Evolutionary conservation across 1,284 basidiomycete species (phyloP), one percentile per base, ranked within the genome.

Genomic region (Phylloboletellus chloephorus): DNA sequence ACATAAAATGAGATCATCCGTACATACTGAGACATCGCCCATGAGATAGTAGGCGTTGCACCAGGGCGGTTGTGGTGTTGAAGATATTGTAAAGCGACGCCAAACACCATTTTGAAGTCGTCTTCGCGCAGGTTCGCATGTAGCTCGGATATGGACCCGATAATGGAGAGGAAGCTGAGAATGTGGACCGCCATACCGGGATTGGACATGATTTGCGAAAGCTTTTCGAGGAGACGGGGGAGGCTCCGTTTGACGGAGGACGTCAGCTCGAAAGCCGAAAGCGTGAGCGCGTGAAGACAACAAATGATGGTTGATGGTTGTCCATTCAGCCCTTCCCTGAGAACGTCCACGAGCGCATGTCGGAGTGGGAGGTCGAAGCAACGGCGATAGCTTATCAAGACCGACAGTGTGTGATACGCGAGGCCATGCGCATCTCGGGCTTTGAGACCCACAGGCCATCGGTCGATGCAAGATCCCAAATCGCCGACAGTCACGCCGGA

Each of bases 141-240:
- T 11, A 97, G 71, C 2, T 75, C 65, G 0, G 79, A 82, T 39
- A 80, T 74, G 7, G 92, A 89, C 4, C 90, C 92, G 36, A 97
- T 76, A 46, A 95, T 85, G 34, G 82, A 79, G 22, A 98, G 78
- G 61, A 98, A 89, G 53, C 91, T 91, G 49, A 98, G 78, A 58
- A 98, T 96, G 60, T 98, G 94, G 8, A 96, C 89, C 3, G 92
- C 89, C 73, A 98, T 88, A 37, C 84, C 82, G 3, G 90, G 84
- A 43, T 91, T 94, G 3, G 91, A 92, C 78, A 98, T 93, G 63
- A 98, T 95, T 57, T 90, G 88, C 7, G 88, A 87, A 26, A 98
- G 76, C 61, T 89, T 91, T 52, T 89, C 84, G 41, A 98, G 71
- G 46, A 98, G 92, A 28, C 77, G 70, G 7, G 87, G 76, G 26